These are phyloP conservation scores for Ceratobasidium papillatum DNA, from an alignment of 1,284 basidiomycete genomes.

Conservation along the genomic window DNA sequence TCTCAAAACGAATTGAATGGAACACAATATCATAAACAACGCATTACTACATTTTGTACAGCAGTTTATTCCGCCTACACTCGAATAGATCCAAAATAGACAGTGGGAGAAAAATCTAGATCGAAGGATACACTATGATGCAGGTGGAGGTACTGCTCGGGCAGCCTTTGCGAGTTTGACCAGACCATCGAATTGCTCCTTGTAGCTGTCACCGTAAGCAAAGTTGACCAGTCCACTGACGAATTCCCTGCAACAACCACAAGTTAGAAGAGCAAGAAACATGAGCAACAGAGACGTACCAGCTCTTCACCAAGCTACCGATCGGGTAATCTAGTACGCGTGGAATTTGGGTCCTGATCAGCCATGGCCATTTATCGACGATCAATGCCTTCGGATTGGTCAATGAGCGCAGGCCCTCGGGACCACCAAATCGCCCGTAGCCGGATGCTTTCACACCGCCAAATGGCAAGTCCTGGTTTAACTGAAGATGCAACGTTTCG, in stretches of 20 bases:
- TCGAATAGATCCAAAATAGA: not conserved
- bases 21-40: not conserved
- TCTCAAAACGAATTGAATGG: no score
- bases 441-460: slow-evolving; percentile 91
- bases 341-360: slow-evolving; percentile 87
- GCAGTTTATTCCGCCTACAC: not conserved
- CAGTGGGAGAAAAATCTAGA: slow-evolving; percentile 1
- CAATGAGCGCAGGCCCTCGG: slow-evolving; percentile 87
- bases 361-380: slow-evolving; percentile 82
- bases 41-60: slow-evolving; percentile 20
- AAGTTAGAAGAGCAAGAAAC: not conserved
- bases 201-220: slow-evolving; percentile 69
- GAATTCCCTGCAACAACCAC: slow-evolving; percentile 74
- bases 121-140: slow-evolving; percentile 6
- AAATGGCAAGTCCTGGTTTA: slow-evolving; percentile 92
- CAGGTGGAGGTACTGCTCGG: not conserved
- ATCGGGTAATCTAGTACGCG: slow-evolving; percentile 87
- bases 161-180: slow-evolving; percentile 46
- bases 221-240: slow-evolving; percentile 75
- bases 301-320: slow-evolving; percentile 80
- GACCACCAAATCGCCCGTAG: slow-evolving; percentile 91
- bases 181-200: slow-evolving; percentile 48
- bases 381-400: slow-evolving; percentile 90
- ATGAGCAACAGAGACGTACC: slow-evolving; percentile 62
- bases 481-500: slow-evolving; percentile 33